These are phyloP conservation scores for Trichomonas tenax DNA, from an alignment of 208 protist species.

Conservation along the genomic window DNA sequence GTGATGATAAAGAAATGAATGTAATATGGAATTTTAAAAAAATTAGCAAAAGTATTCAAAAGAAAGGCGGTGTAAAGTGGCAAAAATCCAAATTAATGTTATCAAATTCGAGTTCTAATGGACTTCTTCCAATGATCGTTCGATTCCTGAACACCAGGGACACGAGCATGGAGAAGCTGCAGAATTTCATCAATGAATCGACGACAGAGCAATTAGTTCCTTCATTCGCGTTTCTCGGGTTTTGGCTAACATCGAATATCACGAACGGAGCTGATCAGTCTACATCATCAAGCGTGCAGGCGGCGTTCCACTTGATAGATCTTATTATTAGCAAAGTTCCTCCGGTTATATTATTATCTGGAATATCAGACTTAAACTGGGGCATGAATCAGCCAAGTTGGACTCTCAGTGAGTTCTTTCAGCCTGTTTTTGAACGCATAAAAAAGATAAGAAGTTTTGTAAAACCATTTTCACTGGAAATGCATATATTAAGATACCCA, in stretches of 20 bases:
- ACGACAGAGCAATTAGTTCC: not conserved
- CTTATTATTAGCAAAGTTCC: not conserved
- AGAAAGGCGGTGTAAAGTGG: too few relatives aligned
- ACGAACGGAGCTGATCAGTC: not conserved
- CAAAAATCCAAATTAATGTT: not conserved
- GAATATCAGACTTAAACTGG: not conserved
- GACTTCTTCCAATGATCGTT: not conserved
- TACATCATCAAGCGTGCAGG: not conserved
- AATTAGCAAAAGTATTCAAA: too few relatives aligned
- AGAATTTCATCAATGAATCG: conserved; percentile 13
- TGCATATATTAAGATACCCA: not conserved
- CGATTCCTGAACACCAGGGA: not conserved
- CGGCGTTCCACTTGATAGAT: not conserved
- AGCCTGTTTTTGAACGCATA: not conserved
- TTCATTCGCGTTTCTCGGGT: not conserved
- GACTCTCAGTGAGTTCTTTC: not conserved
- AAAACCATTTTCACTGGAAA: not conserved
- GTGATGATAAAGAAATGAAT: too few relatives aligned
- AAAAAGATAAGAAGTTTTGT: not conserved
- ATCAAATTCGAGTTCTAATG: not conserved
- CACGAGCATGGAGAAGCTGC: not conserved
- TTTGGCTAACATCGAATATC: not conserved
- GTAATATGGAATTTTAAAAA: too few relatives aligned
- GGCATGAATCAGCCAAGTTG: not conserved
- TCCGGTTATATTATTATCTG: not conserved